Percentiles rank a stretch among this genome's conserved stretches.
These are phyloP conservation scores for Pseudoturritis turrita DNA, from an alignment of 345 rosid genomes.

Conservation along the genomic window DNA sequence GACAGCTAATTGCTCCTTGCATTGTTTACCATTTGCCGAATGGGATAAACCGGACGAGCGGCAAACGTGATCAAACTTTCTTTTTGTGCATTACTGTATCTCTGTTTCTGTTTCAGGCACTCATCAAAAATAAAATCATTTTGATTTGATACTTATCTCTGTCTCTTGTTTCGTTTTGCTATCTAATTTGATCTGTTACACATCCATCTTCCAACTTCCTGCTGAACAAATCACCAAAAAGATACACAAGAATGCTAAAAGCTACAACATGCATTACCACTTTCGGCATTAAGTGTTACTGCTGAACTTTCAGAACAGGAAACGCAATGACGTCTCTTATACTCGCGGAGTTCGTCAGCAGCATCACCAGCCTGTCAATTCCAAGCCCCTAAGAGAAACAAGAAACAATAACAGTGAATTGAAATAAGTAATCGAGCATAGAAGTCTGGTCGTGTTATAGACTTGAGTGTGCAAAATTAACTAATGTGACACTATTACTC, in stretches of 20 bases:
- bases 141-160: not conserved
- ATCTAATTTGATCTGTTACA: constrained; percentile 3
- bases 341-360: constrained; percentile 77
- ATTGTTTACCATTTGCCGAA: too few species aligned
- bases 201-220: not conserved
- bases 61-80: not conserved
- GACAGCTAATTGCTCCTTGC: too few species aligned
- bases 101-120: not conserved
- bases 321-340: constrained; percentile 93
- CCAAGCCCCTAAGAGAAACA: constrained; percentile 68
- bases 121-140: not conserved
- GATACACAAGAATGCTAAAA: constrained; percentile 21
- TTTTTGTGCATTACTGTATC: not conserved
- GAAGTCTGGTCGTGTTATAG: not conserved
- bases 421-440: not conserved
- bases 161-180: not conserved
- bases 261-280: constrained; percentile 16
- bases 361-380: constrained; percentile 89
- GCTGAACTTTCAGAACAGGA: constrained; percentile 79
- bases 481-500: not conserved
- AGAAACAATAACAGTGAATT: not conserved
- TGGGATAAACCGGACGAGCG: too few species aligned
- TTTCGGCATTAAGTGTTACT: constrained; percentile 19
- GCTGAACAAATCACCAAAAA: not conserved
- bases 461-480: not conserved